Percentiles rank a stretch among this genome's conserved stretches.
These are phyloP conservation scores for Penicillium simplicissimum DNA, from an alignment of 495 filamentous ascomycete genomes.

Conservation along the genomic window DNA sequence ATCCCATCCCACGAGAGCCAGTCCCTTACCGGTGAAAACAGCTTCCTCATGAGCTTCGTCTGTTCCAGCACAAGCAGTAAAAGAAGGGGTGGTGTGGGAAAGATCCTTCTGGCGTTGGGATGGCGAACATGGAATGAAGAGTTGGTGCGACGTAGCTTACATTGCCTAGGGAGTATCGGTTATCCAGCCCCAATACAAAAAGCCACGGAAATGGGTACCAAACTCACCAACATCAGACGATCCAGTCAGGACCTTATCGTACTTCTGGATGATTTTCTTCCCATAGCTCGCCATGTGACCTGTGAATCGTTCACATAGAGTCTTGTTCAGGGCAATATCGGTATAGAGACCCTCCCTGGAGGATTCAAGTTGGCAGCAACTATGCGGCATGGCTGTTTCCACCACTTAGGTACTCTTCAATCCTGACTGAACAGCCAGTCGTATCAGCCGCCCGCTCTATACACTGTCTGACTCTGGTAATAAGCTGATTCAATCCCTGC, in stretches of 20 bases:
- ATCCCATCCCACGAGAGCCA: slow-evolving; percentile 52
- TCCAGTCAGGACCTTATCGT: slow-evolving; percentile 38
- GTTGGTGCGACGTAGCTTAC: slow-evolving; percentile 59
- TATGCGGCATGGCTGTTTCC: neutral
- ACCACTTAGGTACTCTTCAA: slow-evolving; percentile 31
- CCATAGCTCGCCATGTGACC: slow-evolving; percentile 39
- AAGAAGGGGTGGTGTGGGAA: slow-evolving; percentile 55
- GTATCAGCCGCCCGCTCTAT: slow-evolving; percentile 53
- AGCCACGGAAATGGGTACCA: neutral
- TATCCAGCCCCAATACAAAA: too few relatives aligned
- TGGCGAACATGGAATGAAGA: slow-evolving; percentile 52
- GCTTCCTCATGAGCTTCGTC: slow-evolving; percentile 47
- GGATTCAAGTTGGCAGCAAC: neutral
- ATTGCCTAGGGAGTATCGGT: slow-evolving; percentile 34
- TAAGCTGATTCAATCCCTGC: slow-evolving; percentile 37
- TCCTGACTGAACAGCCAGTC: slow-evolving; percentile 50
- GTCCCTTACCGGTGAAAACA: slow-evolving; percentile 50
- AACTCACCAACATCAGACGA: slow-evolving; percentile 39
- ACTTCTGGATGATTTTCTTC: slow-evolving; percentile 1
- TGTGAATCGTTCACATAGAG: slow-evolving; percentile 45
- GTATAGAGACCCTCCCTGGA: slow-evolving; percentile 40
- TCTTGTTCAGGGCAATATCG: slow-evolving; percentile 54
- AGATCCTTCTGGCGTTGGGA: slow-evolving; percentile 37
- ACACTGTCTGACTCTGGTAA: slow-evolving; percentile 48
- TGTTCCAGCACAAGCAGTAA: slow-evolving; percentile 50